Evolutionary conservation across 495 filamentous ascomycete species (phyloP).

Genomic region (Immersiella caudata): DNA sequence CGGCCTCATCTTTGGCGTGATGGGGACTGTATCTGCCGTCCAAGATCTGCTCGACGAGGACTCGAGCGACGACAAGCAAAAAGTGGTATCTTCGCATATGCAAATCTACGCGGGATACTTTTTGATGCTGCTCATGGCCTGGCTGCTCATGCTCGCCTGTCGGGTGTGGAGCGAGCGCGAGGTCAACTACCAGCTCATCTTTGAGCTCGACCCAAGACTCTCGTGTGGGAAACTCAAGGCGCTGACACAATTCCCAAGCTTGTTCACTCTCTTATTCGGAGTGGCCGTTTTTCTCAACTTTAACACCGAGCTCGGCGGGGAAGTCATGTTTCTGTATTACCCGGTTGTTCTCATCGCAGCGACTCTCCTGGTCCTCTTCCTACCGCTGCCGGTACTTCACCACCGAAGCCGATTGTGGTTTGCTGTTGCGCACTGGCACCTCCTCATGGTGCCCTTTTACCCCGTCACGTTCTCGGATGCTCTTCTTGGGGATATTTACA

Average conservation of each 20-base stretch:
- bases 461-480: slow-evolving; percentile 97
- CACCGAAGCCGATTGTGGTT: slow-evolving; percentile 80
- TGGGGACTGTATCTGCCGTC: slow-evolving; percentile 69
- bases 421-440: slow-evolving; percentile 77
- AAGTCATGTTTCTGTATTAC: slow-evolving; percentile 79
- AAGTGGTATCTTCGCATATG: slow-evolving; percentile 67
- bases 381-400: slow-evolving; percentile 76
- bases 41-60: slow-evolving; percentile 58
- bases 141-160: slow-evolving; percentile 76
- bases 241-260: slow-evolving; percentile 76
- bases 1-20: slow-evolving; percentile 70
- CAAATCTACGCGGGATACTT: slow-evolving; percentile 88
- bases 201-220: slow-evolving; percentile 88
- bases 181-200: slow-evolving; percentile 95
- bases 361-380: slow-evolving; percentile 66
- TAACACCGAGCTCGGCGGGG: slow-evolving; percentile 54
- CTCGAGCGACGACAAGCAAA: slow-evolving; percentile 48
- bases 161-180: slow-evolving; percentile 76
- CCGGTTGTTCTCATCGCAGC: slow-evolving; percentile 77
- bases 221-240: slow-evolving; percentile 80
- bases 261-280: slow-evolving; percentile 79
- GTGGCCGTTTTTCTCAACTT: slow-evolving; percentile 89
- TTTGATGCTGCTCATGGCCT: slow-evolving; percentile 69
- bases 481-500: slow-evolving; percentile 97
- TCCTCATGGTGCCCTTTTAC: slow-evolving; percentile 82